Evolutionary conservation across 2,329 filamentous ascomycete genomes (phyloP).

Genomic region (Epichloe bromicola): DNA sequence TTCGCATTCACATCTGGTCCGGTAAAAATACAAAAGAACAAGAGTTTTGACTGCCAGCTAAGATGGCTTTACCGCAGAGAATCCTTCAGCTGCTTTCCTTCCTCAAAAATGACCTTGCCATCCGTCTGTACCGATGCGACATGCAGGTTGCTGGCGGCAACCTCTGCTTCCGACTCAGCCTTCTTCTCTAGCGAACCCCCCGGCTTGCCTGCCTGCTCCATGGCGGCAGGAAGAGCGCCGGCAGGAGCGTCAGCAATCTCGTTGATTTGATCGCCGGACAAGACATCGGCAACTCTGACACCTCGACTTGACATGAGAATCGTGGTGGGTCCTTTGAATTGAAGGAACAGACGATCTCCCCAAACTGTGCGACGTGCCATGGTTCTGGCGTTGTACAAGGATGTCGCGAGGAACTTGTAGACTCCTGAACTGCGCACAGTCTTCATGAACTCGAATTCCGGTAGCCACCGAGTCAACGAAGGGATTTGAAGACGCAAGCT

Average conservation of each 20-base stretch:
- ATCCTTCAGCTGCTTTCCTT: constrained; percentile 44
- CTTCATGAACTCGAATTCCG: constrained; percentile 59
- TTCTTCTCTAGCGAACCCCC: constrained; percentile 10
- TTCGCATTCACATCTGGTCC: neutral
- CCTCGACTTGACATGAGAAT: constrained; percentile 83
- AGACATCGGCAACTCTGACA: constrained; percentile 60
- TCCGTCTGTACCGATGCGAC: constrained; percentile 44
- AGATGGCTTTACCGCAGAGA: constrained; percentile 28
- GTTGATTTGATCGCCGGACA: constrained; percentile 69
- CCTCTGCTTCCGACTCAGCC: constrained; percentile 17
- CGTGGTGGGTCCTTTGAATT: constrained; percentile 76
- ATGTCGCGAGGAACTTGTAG: constrained; percentile 57
- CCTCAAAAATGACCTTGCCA: constrained; percentile 55
- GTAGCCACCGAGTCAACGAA: constrained; percentile 48
- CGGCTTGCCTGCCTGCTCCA: constrained; percentile 32
- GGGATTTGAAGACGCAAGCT: constrained; percentile 71
- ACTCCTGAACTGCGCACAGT: constrained; percentile 57
- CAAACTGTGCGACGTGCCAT: constrained; percentile 72
- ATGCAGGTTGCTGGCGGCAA: constrained; percentile 33
- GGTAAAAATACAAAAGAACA: neutral
- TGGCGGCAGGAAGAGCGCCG: constrained; percentile 50
- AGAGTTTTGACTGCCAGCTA: neutral
- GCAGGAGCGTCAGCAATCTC: constrained; percentile 78
- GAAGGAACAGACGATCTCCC: constrained; percentile 86
- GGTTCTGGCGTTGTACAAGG: constrained; percentile 59